phyloP scores from a whole-genome alignment of 805 yeast genomes.

The Yamadazyma sp. region DNA sequence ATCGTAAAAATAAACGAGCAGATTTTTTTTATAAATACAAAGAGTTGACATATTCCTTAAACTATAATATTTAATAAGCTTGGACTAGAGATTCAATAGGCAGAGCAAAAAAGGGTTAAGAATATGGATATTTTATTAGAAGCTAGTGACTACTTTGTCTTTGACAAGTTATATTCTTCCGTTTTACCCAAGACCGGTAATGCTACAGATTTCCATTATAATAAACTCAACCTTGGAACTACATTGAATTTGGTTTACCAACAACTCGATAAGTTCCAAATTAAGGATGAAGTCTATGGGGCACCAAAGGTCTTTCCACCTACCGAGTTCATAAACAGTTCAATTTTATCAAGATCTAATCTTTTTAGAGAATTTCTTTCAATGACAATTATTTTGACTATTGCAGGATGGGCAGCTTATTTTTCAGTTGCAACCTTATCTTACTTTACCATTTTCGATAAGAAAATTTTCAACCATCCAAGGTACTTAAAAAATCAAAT shows the following conservation, averaged over 20 bases:
- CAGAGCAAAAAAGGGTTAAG: no score
- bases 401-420: slow-evolving; percentile 88
- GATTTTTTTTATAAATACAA: no score
- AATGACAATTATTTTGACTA: slow-evolving; percentile 62
- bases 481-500: slow-evolving; percentile 93
- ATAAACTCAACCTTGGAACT: slow-evolving; percentile 4
- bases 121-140: slow-evolving; percentile 93
- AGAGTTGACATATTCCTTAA: no score
- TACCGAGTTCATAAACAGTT: slow-evolving; percentile 55
- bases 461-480: slow-evolving; percentile 90
- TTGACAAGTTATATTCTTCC: slow-evolving; percentile 74
- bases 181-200: slow-evolving; percentile 34
- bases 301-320: slow-evolving; percentile 57
- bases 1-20: no score
- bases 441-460: slow-evolving; percentile 78
- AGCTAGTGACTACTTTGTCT: slow-evolving; percentile 62
- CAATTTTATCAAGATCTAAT: slow-evolving; percentile 71
- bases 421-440: slow-evolving; percentile 72
- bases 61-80: no score
- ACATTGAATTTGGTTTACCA: slow-evolving; percentile 9
- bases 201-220: slow-evolving; percentile 9
- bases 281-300: slow-evolving; percentile 53
- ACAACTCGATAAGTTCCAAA: slow-evolving; percentile 21
- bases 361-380: slow-evolving; percentile 67
- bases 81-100: no score